phyloP scores from a whole-genome alignment of 139 green algal genomes.

The Pseudopediastrum boryanum region DNA sequence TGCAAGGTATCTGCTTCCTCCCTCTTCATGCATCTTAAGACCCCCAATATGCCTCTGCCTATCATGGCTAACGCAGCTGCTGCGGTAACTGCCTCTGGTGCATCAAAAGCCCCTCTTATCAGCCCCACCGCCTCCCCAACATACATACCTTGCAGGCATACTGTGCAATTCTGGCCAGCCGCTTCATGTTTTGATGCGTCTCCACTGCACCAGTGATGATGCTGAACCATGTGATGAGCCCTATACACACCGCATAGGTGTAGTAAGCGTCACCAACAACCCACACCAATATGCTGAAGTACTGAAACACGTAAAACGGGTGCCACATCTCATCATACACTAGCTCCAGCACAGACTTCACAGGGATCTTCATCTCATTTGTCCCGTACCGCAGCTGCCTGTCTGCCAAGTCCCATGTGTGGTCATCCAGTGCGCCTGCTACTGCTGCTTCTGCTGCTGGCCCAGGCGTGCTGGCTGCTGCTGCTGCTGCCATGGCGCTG shows the following conservation, averaged over 20 bases:
- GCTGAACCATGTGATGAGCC: constrained; percentile 64
- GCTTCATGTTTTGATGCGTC: constrained; percentile 54
- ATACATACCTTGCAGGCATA: constrained; percentile 35
- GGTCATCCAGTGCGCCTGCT: constrained; percentile 33
- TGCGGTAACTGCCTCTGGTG: too few relatives aligned
- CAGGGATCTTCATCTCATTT: constrained; percentile 62
- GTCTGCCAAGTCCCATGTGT: constrained; percentile 44
- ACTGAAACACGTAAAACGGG: constrained; percentile 59
- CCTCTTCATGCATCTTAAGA: too few relatives aligned
- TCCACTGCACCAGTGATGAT: constrained; percentile 56
- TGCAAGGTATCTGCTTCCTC: too few relatives aligned
- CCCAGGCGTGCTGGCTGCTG: neutral
- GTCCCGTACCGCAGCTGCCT: constrained; percentile 50
- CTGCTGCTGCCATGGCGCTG: constrained; percentile 14
- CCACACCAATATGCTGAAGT: constrained; percentile 60
- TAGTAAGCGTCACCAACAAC: constrained; percentile 56
- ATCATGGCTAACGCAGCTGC: too few relatives aligned
- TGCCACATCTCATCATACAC: constrained; percentile 65
- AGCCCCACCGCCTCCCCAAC: too few relatives aligned
- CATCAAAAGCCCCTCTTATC: too few relatives aligned
- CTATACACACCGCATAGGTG: constrained; percentile 56
- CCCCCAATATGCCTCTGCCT: too few relatives aligned
- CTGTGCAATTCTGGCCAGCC: constrained; percentile 54
- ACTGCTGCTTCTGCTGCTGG: neutral
- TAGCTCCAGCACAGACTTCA: constrained; percentile 46